Evolutionary conservation across 176 grass and related monocot genomes (phyloP).

Genomic region (Carex cristatella): DNA sequence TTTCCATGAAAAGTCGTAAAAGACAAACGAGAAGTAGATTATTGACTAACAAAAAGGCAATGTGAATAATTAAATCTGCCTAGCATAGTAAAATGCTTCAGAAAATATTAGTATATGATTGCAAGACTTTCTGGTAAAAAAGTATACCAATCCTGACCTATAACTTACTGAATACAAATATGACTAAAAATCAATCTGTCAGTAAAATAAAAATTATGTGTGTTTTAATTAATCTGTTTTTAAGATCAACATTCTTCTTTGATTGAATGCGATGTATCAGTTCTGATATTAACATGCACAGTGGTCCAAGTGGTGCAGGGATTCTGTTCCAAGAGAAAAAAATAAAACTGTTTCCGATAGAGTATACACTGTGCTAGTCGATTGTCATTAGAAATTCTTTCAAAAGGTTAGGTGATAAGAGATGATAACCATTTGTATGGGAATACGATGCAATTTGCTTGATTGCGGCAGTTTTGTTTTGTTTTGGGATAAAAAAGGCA

Average conservation of each 20-base stretch:
- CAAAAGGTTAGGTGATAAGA: not conserved
- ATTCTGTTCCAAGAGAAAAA: not conserved
- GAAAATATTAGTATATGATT: not conserved
- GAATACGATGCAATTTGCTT: constrained; percentile 12
- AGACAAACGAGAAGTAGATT: not conserved
- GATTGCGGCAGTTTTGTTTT: not conserved
- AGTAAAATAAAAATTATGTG: not conserved
- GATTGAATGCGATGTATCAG: not conserved
- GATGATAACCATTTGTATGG: not conserved
- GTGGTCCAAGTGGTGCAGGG: not conserved
- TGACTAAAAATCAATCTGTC: not conserved
- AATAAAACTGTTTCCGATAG: not conserved
- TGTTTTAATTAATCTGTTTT: not conserved
- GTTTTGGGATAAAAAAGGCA: constrained; percentile 1
- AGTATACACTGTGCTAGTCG: not conserved
- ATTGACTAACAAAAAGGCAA: constrained; percentile 12
- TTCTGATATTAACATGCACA: not conserved
- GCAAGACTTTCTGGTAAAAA: not conserved
- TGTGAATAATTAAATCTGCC: not conserved
- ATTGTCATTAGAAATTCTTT: not conserved
- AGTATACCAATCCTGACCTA: not conserved
- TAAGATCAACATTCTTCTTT: not conserved
- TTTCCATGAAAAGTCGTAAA: constrained; percentile 8
- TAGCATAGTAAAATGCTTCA: too few species aligned
- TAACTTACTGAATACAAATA: too few species aligned